Base-by-base conservation (phyloP, 345 rosid genomes). In the Pistacia atlantica region DNA sequence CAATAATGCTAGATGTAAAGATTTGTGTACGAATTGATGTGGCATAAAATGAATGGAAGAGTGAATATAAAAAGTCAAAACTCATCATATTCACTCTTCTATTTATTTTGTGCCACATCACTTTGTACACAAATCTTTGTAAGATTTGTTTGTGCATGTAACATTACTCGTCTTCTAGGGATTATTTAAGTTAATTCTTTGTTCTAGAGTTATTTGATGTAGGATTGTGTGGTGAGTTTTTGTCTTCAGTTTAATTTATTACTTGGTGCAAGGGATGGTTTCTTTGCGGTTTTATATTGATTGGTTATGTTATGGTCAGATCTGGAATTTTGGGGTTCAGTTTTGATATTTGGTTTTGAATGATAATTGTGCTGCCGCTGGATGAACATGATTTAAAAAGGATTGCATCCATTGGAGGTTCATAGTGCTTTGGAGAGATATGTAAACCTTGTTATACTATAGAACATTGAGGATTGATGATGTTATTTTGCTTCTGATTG, bases 231-330 rank as follows among this genome's bases (percentile, higher is more conserved):
- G 25, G 38, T 72, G 76, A 61, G 37, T n/a, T 65, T 42, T 42
- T 67, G 2, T 61, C 20, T 65, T 28, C 8, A 22, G 51, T 56
- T 55, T n/a, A 31, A 46, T 12, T 33, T 11, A 17, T 16, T 54
- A 64, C 59, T 16, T 11, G 31, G 31, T 37, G 8, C 31, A 48
- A 28, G 13, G 11, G 22, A 16, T 78, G 62, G 25, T 45, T 37
- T 70, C 18, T 31, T 46, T 75, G 60, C 76, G 65, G 56, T 16
- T 25, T 51, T 54, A 33, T 38, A 3, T 48, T 75, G 46, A 46
- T 54, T 72, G 56, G 5, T 4, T 72, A 46, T 42, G 9, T 10
- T 18, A 64, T 31, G 31, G 14, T 18, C 55, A 22, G 11, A 54
- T 56, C 56, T 56, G 8, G 64, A 28, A 28, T 18, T 42, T 52